Evolutionary conservation across 2,329 filamentous ascomycete species (phyloP).

Genomic region (Trichophaea hybrida): DNA sequence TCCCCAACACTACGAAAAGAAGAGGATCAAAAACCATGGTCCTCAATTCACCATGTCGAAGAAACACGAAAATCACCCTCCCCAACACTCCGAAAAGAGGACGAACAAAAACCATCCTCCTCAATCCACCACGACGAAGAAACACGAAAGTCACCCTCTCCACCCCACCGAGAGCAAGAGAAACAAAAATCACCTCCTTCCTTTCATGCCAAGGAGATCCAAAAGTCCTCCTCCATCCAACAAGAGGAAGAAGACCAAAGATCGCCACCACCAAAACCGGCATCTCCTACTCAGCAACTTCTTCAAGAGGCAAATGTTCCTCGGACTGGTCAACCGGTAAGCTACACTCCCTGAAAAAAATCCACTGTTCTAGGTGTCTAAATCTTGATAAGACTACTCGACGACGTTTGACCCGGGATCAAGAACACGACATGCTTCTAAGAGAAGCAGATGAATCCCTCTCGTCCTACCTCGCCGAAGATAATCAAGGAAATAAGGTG

Average conservation of each 20-base stretch:
- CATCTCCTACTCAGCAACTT: background rate
- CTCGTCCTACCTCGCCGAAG: background rate
- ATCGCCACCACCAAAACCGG: background rate
- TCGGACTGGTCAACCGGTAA: background rate
- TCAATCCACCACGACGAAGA: background rate
- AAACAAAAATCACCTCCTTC: background rate
- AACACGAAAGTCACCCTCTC: background rate
- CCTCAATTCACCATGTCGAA: background rate
- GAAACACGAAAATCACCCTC: background rate
- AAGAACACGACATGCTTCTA: background rate
- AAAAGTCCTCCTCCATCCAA: background rate
- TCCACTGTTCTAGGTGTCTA: background rate
- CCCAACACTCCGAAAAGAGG: background rate
- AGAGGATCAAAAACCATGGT: background rate
- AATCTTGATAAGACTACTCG: background rate
- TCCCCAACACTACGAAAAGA: too few relatives aligned
- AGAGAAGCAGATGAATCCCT: background rate
- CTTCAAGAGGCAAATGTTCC: background rate
- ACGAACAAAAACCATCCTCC: background rate
- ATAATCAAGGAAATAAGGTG: background rate
- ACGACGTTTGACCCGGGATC: background rate
- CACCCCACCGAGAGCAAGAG: background rate
- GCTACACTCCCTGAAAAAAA: background rate
- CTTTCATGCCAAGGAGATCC: background rate
- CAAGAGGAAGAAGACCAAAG: background rate